phyloP scores from a whole-genome alignment of 1,139 yeast species.

The Waltiozyma sp. region DNA sequence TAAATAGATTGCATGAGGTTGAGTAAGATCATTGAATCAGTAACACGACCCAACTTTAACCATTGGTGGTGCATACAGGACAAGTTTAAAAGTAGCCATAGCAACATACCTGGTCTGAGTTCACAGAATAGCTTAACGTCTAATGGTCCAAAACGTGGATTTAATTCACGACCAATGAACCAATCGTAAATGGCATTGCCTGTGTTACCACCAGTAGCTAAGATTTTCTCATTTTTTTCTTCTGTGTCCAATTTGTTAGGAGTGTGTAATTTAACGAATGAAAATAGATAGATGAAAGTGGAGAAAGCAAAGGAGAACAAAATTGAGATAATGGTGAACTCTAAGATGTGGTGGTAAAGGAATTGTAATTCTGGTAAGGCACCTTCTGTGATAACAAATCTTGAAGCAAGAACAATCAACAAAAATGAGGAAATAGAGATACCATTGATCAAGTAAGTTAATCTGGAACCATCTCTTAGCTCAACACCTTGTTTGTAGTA shows the following conservation, averaged over 20 bases:
- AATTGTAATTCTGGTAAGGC: slow-evolving; percentile 72
- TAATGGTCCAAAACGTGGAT: slow-evolving; percentile 78
- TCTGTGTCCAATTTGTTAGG: slow-evolving; percentile 41
- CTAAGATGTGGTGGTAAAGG: slow-evolving; percentile 56
- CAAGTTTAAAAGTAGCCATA: slow-evolving; percentile 74
- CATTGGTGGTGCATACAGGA: slow-evolving; percentile 79
- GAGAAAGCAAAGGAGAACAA: slow-evolving; percentile 57
- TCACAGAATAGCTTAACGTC: slow-evolving; percentile 91
- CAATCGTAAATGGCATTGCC: slow-evolving; percentile 73
- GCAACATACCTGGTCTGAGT: slow-evolving; percentile 84
- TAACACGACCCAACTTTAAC: slow-evolving; percentile 42
- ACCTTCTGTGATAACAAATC: slow-evolving; percentile 40
- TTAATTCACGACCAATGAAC: slow-evolving; percentile 94
- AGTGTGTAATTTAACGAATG: slow-evolving; percentile 47
- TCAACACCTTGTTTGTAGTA: slow-evolving; percentile 49
- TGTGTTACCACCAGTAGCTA: slow-evolving; percentile 83
- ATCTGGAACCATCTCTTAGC: slow-evolving; percentile 63
- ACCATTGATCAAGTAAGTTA: slow-evolving; percentile 80
- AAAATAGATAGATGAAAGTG: slow-evolving; percentile 48
- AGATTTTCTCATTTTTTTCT: slow-evolving; percentile 45
- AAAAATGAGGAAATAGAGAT: slow-evolving; percentile 40
- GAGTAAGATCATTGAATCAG: slow-evolving; percentile 66
- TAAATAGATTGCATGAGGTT: slow-evolving; percentile 68
- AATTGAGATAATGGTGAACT: slow-evolving; percentile 52
- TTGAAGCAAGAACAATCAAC: slow-evolving; percentile 31